Conservation (phyloP, 257 asterid species). For the Salvia hispanica region DNA sequence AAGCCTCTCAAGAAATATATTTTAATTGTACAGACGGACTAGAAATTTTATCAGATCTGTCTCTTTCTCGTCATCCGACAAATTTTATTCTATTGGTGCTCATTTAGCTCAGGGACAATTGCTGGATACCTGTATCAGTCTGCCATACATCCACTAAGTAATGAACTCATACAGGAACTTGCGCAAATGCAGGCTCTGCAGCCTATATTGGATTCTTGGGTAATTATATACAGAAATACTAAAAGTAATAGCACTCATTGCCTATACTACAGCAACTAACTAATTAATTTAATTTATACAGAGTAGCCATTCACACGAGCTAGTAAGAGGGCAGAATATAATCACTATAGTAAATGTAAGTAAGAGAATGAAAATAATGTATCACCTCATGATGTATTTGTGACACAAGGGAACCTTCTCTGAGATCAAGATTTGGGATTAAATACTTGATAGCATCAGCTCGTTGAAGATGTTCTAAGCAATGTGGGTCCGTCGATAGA, state of each 20-base stretch:
- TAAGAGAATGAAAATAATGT: slow-evolving; percentile 14
- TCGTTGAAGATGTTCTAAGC: slow-evolving; percentile 95
- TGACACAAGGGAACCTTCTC: slow-evolving; percentile 85
- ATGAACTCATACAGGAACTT: not conserved
- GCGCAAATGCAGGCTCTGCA: not conserved
- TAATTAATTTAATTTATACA: slow-evolving; percentile 3
- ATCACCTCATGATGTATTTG: slow-evolving; percentile 98
- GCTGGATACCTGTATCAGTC: not conserved
- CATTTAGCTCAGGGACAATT: not conserved
- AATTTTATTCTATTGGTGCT: not conserved
- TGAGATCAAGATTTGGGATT: slow-evolving; percentile 97
- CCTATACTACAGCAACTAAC: not conserved
- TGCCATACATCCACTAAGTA: slow-evolving; percentile 15
- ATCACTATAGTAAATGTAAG: slow-evolving; percentile 7
- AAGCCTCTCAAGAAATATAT: not conserved
- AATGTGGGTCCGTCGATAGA: slow-evolving; percentile 94
- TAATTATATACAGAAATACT: slow-evolving; percentile 6
- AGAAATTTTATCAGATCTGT: not conserved
- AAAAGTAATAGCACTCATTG: slow-evolving; percentile 14
- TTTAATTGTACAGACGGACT: not conserved
- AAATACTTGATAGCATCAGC: slow-evolving; percentile 94
- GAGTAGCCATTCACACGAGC: not conserved
- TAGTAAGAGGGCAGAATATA: not conserved
- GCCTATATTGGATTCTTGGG: slow-evolving; percentile 2
- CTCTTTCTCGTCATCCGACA: not conserved